Conservation (phyloP, 2,329 filamentous ascomycete genomes). For the Pyrenochaeta sp. region DNA sequence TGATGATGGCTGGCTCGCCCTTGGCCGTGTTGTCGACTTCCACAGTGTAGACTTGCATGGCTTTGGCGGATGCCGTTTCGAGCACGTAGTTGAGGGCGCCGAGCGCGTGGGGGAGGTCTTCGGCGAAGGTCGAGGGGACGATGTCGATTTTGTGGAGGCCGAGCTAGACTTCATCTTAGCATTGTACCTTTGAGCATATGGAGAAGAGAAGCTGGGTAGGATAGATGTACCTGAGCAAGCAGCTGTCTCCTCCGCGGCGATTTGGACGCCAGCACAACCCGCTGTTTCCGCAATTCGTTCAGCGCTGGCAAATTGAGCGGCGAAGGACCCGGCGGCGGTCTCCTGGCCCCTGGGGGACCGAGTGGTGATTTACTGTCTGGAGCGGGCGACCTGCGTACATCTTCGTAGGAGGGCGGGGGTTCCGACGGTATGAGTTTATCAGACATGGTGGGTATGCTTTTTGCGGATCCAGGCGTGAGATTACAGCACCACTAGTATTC, state of each 20-base stretch:
- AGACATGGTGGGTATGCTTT: slow-evolving; percentile 20
- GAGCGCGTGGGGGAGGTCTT: slow-evolving; percentile 89
- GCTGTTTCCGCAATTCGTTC: slow-evolving; percentile 74
- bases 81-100: slow-evolving; percentile 91
- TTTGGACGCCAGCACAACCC: slow-evolving; percentile 88
- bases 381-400: slow-evolving; percentile 35
- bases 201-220: too few relatives aligned
- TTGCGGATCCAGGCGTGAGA: too few relatives aligned
- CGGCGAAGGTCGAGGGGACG: slow-evolving; percentile 80
- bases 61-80: slow-evolving; percentile 84
- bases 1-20: slow-evolving; percentile 81
- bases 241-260: slow-evolving; percentile 86
- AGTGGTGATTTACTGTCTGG: slow-evolving; percentile 24
- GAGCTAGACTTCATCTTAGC: slow-evolving; percentile 60
- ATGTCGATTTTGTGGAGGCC: slow-evolving; percentile 85
- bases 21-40: slow-evolving; percentile 63
- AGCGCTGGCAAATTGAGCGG: slow-evolving; percentile 84
- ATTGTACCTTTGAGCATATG: slow-evolving; percentile 1
- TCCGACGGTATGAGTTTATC: slow-evolving; percentile 41
- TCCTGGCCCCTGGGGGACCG: slow-evolving; percentile 19
- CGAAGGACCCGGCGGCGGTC: slow-evolving; percentile 49
- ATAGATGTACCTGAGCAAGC: slow-evolving; percentile 68
- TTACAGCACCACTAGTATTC: too few relatives aligned
- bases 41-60: slow-evolving; percentile 72
- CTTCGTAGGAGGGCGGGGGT: slow-evolving; percentile 54